These are phyloP conservation scores for Pezicula carpinea DNA, from an alignment of 2,329 filamentous ascomycete genomes.

Conservation along the genomic window DNA sequence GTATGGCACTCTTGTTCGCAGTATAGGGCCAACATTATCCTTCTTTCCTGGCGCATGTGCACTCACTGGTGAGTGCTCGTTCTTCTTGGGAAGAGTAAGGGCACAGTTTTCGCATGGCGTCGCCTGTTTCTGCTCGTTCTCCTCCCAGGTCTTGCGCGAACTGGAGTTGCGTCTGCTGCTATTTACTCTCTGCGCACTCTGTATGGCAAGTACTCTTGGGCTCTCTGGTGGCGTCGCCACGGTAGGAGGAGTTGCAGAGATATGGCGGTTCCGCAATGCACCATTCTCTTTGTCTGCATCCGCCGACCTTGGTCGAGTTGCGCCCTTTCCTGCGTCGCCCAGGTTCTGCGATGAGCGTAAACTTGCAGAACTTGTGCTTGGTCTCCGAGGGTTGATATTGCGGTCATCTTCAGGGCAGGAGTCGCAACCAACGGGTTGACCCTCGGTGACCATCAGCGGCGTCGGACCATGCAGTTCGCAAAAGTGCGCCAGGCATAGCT, in stretches of 20 bases:
- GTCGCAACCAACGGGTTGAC: constrained; percentile 54
- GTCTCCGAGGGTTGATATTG: constrained; percentile 17
- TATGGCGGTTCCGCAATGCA: constrained; percentile 12
- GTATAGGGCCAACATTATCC: constrained; percentile 41
- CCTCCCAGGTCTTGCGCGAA: constrained; percentile 60
- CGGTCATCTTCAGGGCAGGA: constrained; percentile 50
- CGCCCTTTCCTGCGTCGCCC: constrained; percentile 7
- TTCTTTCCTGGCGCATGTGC: constrained; percentile 5
- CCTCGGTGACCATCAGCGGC: constrained; percentile 66
- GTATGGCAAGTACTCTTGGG: constrained; percentile 39
- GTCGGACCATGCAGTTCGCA: constrained; percentile 68
- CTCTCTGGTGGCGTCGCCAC: constrained; percentile 56
- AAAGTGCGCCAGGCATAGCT: constrained; percentile 67
- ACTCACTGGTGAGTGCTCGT: constrained; percentile 17
- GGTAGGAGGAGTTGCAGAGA: constrained; percentile 35
- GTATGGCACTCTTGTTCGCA: constrained; percentile 56
- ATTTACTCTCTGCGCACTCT: constrained; percentile 19
- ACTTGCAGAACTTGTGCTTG: constrained; percentile 22
- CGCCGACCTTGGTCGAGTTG: constrained; percentile 11
- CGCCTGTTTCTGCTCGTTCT: constrained; percentile 58
- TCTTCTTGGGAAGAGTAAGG: constrained; percentile 54
- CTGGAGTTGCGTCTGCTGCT: constrained; percentile 48
- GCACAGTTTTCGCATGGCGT: constrained; percentile 66
- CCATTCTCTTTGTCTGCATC: constrained; percentile 15
- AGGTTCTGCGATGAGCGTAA: constrained; percentile 18